Evolutionary conservation across 345 rosid genomes (phyloP).

Genomic region (Chamaenerion angustifolium): DNA sequence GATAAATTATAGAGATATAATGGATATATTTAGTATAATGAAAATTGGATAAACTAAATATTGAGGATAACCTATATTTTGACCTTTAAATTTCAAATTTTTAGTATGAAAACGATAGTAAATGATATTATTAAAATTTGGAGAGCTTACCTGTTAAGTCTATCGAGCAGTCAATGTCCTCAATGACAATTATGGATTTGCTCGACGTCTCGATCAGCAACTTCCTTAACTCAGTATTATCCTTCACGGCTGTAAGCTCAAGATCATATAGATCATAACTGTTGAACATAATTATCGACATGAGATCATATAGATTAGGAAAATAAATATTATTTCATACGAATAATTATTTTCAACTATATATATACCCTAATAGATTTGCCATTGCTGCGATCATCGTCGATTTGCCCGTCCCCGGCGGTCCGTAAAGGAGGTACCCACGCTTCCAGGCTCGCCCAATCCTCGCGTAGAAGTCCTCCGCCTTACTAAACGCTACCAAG

Average conservation of each 20-base stretch:
- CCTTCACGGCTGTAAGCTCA: conserved; percentile 15
- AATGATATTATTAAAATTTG: too few relatives aligned
- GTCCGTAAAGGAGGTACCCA: conserved; percentile 12
- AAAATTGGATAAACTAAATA: too few relatives aligned
- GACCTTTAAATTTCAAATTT: too few relatives aligned
- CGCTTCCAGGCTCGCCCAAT: conserved; percentile 14
- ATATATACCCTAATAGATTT: conserved; percentile 2
- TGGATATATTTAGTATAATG: too few relatives aligned
- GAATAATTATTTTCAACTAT: too few relatives aligned
- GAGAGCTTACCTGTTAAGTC: conserved; percentile 10
- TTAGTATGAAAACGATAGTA: too few relatives aligned
- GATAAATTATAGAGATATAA: too few relatives aligned
- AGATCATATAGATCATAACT: conserved; percentile 11
- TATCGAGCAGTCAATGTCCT: conserved; percentile 17
- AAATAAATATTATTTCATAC: too few relatives aligned
- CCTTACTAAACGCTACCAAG: conserved; percentile 8
- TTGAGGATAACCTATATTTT: too few relatives aligned
- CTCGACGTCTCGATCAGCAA: conserved; percentile 13
- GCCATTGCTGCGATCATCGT: conserved; percentile 20
- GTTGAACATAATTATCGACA: not conserved
- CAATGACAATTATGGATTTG: conserved; percentile 17
- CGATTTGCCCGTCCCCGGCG: conserved; percentile 19
- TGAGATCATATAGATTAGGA: too few relatives aligned
- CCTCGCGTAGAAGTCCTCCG: conserved; percentile 10
- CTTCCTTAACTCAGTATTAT: conserved; percentile 13